Conservation (phyloP, 2,329 filamentous ascomycete genomes). For the Sporothrix dimorphospora region DNA sequence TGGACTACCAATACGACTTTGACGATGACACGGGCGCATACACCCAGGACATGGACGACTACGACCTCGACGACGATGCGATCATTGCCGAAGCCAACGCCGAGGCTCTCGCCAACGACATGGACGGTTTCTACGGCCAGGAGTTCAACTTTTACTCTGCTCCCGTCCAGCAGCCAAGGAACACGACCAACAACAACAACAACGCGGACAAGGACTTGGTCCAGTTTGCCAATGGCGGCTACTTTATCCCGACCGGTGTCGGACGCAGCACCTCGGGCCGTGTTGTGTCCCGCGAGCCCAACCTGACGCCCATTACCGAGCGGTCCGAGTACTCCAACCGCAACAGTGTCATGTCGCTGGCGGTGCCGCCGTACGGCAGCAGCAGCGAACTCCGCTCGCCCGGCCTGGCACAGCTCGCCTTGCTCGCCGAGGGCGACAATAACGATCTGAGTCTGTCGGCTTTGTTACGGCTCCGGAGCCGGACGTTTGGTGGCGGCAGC, state of each 20-base stretch:
- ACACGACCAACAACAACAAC: conserved; percentile 41
- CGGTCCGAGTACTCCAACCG: conserved; percentile 94
- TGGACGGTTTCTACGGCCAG: conserved; percentile 91
- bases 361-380: conserved; percentile 50
- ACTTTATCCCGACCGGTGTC: conserved; percentile 73
- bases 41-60: conserved; percentile 58
- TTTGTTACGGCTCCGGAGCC: conserved; percentile 71
- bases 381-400: conserved; percentile 65
- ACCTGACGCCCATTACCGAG: conserved; percentile 94
- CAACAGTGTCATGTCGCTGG: conserved; percentile 82
- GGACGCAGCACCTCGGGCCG: conserved; percentile 74
- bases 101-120: conserved; percentile 87
- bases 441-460: conserved; percentile 74
- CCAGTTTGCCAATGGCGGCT: conserved; percentile 79
- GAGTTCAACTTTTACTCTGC: conserved; percentile 95
- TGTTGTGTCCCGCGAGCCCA: conserved; percentile 79
- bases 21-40: conserved; percentile 55
- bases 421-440: conserved; percentile 63
- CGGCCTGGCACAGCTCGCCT: conserved; percentile 75
- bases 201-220: conserved; percentile 45
- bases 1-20: conserved; percentile 57
- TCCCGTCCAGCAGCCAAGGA: conserved; percentile 38
- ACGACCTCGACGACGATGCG: conserved; percentile 75
- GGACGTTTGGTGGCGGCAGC: conserved; percentile 70
- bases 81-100: conserved; percentile 96